Evolutionary conservation across 75 land plant species (phyloP).

Genomic region (Adiantum capillusveneris): DNA sequence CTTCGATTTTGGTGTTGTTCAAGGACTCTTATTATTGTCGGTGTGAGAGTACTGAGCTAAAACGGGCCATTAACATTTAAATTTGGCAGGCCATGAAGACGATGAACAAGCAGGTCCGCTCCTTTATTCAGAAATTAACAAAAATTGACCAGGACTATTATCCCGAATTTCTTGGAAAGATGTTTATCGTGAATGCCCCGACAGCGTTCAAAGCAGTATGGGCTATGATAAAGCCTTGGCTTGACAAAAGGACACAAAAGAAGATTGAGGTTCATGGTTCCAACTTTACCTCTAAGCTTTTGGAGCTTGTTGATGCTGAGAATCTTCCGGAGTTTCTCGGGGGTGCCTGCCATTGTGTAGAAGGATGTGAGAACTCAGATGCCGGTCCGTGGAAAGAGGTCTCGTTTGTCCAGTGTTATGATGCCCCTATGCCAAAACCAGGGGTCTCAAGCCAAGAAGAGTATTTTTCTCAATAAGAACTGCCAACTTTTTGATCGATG

Average conservation of each 20-base stretch:
- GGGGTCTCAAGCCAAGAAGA: too few relatives aligned
- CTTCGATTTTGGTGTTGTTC: too few relatives aligned
- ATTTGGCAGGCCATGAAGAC: conserved; percentile 35
- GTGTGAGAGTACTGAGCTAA: too few relatives aligned
- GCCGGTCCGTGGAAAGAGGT: conserved; percentile 43
- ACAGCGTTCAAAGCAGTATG: conserved; percentile 40
- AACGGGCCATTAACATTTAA: neutral
- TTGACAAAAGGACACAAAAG: conserved; percentile 40
- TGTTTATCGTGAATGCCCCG: conserved; percentile 39
- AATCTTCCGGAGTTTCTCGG: conserved; percentile 42
- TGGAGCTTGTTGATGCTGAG: conserved; percentile 32
- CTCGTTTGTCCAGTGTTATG: conserved; percentile 1
- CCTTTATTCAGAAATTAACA: conserved; percentile 35
- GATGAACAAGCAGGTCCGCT: conserved; percentile 41
- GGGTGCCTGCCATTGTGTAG: conserved; percentile 31
- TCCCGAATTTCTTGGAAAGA: conserved; percentile 38
- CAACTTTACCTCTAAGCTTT: conserved; percentile 27
- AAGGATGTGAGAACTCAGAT: conserved; percentile 38
- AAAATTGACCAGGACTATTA: conserved; percentile 38
- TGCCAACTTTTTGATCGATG: too few relatives aligned
- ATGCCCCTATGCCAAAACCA: neutral
- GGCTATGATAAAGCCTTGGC: conserved; percentile 41
- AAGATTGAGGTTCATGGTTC: conserved; percentile 40
- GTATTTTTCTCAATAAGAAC: too few relatives aligned
- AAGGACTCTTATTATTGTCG: too few relatives aligned